phyloP scores from a whole-genome alignment of 306 rosid genomes.

The Rosa rugosa region DNA sequence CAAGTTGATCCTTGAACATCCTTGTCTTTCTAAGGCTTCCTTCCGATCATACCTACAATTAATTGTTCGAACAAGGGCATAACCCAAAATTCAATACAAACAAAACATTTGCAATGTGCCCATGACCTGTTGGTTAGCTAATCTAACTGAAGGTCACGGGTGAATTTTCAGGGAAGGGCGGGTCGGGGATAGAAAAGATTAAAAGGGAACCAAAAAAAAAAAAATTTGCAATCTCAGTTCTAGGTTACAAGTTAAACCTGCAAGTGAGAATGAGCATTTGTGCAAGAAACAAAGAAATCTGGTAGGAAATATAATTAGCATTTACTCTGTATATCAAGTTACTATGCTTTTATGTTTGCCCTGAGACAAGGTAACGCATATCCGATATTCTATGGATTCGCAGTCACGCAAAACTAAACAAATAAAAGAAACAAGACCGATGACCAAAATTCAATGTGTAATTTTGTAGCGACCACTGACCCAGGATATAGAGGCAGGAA shows the following conservation, averaged over 20 bases:
- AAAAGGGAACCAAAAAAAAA: background rate
- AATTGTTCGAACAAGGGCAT: too few relatives aligned
- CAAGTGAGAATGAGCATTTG: background rate
- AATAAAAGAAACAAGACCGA: background rate
- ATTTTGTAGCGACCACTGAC: background rate
- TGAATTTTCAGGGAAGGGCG: too few relatives aligned
- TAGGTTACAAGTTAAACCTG: background rate
- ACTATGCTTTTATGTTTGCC: background rate
- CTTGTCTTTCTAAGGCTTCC: too few relatives aligned
- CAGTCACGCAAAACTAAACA: too few relatives aligned
- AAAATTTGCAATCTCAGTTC: background rate
- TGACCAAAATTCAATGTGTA: background rate
- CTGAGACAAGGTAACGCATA: background rate
- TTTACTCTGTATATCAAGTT: background rate
- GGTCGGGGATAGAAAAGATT: too few relatives aligned
- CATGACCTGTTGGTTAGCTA: background rate
- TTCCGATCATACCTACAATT: too few relatives aligned
- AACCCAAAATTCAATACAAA: background rate
- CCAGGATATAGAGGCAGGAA: background rate
- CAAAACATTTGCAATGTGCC: background rate
- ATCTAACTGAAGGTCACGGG: background rate
- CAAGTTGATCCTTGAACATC: too few relatives aligned
- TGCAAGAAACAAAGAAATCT: too few relatives aligned
- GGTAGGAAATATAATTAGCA: too few relatives aligned
- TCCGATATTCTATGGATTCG: background rate